Percentiles rank a stretch among this genome's conserved stretches.
Evolutionary conservation across 768 basidiomycete species (phyloP).

Genomic region (Crepidotus variabilis): DNA sequence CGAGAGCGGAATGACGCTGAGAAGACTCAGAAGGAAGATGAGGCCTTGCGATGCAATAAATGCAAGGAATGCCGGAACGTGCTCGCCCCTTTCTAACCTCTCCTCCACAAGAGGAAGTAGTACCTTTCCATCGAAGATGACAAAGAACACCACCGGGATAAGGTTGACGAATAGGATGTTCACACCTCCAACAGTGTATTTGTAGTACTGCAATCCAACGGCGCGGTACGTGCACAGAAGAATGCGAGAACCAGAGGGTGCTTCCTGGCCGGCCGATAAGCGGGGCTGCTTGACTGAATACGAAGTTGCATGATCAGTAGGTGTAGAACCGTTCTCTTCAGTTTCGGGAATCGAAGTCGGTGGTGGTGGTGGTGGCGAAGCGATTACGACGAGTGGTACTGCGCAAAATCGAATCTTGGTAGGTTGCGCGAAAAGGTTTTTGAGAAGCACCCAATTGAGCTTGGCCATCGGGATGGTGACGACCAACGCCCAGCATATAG

Average conservation of each 20-base stretch:
- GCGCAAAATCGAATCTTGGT: slow-evolving; percentile 89
- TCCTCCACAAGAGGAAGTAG: slow-evolving; percentile 68
- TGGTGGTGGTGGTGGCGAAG: slow-evolving; percentile 26
- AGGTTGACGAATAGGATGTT: slow-evolving; percentile 99
- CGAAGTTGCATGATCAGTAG: slow-evolving; percentile 30
- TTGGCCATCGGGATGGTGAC: slow-evolving; percentile 98
- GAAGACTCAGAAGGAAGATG: slow-evolving; percentile 81
- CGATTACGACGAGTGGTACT: slow-evolving; percentile 70
- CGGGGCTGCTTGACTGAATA: slow-evolving; percentile 71
- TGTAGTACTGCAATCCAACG: slow-evolving; percentile 89
- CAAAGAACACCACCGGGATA: slow-evolving; percentile 89
- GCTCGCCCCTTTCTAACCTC: slow-evolving; percentile 47
- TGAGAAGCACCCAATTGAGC: slow-evolving; percentile 91
- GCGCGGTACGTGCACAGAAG: slow-evolving; percentile 94
- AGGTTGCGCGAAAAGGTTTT: slow-evolving; percentile 75
- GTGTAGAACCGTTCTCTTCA: slow-evolving; percentile 14
- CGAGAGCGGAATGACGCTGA: slow-evolving; percentile 92
- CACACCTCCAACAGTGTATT: slow-evolving; percentile 97
- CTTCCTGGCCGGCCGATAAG: slow-evolving; percentile 82
- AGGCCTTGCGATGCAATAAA: slow-evolving; percentile 69
- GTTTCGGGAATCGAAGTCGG: slow-evolving; percentile 20
- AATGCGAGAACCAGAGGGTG: slow-evolving; percentile 86
- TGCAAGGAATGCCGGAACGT: slow-evolving; percentile 61
- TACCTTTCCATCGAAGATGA: slow-evolving; percentile 89
- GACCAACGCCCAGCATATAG: slow-evolving; percentile 93